Percentiles rank a stretch among this genome's conserved stretches.
These are phyloP conservation scores for Chaetomiaceae sp. DNA, from an alignment of 2,329 filamentous ascomycete genomes.

Conservation along the genomic window DNA sequence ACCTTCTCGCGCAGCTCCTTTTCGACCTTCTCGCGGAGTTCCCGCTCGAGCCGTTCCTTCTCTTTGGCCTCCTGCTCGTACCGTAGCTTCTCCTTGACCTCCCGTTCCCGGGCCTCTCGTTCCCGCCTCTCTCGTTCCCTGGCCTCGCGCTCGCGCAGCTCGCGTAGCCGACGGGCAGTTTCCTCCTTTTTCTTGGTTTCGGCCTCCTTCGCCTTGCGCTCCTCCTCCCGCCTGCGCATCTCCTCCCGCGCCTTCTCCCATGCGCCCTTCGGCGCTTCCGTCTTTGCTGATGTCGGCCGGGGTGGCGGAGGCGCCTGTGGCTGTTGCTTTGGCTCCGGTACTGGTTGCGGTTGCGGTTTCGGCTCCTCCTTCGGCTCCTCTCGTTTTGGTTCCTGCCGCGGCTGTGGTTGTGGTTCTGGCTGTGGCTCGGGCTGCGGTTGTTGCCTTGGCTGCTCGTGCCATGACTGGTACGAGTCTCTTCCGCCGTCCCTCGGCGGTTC, in stretches of 20 bases:
- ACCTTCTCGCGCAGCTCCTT: slow-evolving; percentile 19
- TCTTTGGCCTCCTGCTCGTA: too few species aligned
- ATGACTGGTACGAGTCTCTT: slow-evolving; percentile 32
- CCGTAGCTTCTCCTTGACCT: slow-evolving; percentile 20
- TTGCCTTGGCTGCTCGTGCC: slow-evolving; percentile 28
- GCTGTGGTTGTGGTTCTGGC: slow-evolving; percentile 9
- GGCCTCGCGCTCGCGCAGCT: slow-evolving; percentile 27
- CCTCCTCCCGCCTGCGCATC: slow-evolving; percentile 56
- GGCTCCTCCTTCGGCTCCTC: slow-evolving; percentile 19
- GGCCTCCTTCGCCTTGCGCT: slow-evolving; percentile 54
- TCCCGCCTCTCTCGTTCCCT: slow-evolving; percentile 32
- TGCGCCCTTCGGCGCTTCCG: slow-evolving; percentile 40
- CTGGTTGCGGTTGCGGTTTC: slow-evolving; percentile 16
- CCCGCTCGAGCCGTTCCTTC: too few species aligned
- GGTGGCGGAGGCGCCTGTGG: slow-evolving; percentile 19
- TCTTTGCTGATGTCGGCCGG: slow-evolving; percentile 23
- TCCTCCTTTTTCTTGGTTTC: slow-evolving; percentile 52
- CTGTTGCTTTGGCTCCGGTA: slow-evolving; percentile 14
- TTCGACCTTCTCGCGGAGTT: too few species aligned
- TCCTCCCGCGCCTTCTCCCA: slow-evolving; percentile 69
- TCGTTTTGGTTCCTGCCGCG: slow-evolving; percentile 8
- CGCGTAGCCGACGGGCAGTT: slow-evolving; percentile 36
- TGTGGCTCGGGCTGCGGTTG: slow-evolving; percentile 9
- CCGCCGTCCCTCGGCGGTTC: slow-evolving; percentile 27
- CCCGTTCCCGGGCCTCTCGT: slow-evolving; percentile 33